phyloP scores from a whole-genome alignment of 2,329 filamentous ascomycete genomes.

The Colletotrichum shisoi region DNA sequence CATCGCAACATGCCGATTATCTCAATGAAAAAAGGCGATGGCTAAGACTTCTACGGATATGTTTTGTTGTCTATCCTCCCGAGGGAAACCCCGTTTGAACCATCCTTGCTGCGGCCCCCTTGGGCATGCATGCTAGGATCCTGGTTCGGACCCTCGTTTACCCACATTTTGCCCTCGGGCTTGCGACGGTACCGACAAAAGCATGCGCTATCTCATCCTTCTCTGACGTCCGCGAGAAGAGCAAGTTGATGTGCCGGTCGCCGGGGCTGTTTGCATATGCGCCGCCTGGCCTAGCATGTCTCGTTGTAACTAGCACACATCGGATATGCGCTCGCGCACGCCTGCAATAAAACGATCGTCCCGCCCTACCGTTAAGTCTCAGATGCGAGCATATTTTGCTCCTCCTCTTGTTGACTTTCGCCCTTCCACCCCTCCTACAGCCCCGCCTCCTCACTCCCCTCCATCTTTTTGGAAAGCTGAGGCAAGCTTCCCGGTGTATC shows the following conservation, averaged over 20 bases:
- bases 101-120: conserved; percentile 35
- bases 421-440: conserved; percentile 27
- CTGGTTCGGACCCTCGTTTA: conserved; percentile 23
- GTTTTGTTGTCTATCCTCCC: conserved; percentile 22
- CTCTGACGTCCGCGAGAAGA: conserved; percentile 12
- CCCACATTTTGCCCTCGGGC: conserved; percentile 31
- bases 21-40: conserved; percentile 37
- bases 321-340: conserved; percentile 15
- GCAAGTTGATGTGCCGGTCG: not conserved
- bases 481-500: conserved; percentile 21
- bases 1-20: conserved; percentile 14
- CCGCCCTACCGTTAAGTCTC: conserved; percentile 33
- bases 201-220: conserved; percentile 20
- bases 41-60: conserved; percentile 25
- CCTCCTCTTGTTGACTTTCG: conserved; percentile 24
- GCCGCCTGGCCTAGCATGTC: not conserved
- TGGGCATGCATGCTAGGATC: conserved; percentile 22
- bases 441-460: conserved; percentile 19
- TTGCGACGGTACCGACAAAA: conserved; percentile 35
- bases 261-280: not conserved
- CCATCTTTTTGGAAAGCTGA: conserved; percentile 26
- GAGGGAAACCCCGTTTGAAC: conserved; percentile 34
- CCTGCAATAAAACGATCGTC: conserved; percentile 33
- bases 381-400: conserved; percentile 22
- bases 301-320: conserved; percentile 1